These are phyloP conservation scores for Globisporangium nagaii DNA, from an alignment of 352 stramenopile genomes.

Conservation along the genomic window DNA sequence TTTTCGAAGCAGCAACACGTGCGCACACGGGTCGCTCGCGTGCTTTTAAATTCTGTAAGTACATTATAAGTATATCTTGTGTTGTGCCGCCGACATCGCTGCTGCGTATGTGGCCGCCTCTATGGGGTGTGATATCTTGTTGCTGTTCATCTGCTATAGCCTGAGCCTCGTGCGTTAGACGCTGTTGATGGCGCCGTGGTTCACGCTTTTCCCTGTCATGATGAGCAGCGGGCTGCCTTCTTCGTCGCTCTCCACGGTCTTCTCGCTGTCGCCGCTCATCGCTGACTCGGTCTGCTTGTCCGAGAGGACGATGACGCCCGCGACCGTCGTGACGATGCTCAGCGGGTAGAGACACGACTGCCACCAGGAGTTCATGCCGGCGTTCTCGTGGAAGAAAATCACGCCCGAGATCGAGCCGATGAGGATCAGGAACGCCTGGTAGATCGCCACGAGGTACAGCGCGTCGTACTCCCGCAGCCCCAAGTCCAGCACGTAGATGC, in stretches of 20 bases:
- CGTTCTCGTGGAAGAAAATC: conserved; percentile 86
- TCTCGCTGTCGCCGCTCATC: conserved; percentile 28
- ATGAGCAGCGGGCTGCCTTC: conserved; percentile 50
- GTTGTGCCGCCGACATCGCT: background rate
- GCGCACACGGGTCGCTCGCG: too few relatives aligned
- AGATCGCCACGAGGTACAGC: conserved; percentile 82
- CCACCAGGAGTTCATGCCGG: conserved; percentile 80
- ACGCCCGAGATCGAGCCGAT: conserved; percentile 82
- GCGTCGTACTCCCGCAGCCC: conserved; percentile 83
- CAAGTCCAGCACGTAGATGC: conserved; percentile 76
- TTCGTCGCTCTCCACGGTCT: conserved; percentile 25
- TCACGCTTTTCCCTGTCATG: conserved; percentile 23
- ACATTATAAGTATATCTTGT: conserved; percentile 12
- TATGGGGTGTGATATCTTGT: conserved; percentile 5
- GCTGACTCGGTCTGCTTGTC: conserved; percentile 70
- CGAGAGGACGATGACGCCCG: conserved; percentile 76
- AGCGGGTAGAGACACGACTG: conserved; percentile 69
- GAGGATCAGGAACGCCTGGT: conserved; percentile 80
- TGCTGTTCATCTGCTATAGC: too few relatives aligned
- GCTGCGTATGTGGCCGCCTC: background rate
- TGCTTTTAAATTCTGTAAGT: conserved; percentile 3
- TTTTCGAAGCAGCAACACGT: too few relatives aligned
- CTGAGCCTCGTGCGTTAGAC: too few relatives aligned
- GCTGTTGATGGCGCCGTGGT: conserved; percentile 32
- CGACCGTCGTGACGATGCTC: conserved; percentile 75